Evolutionary conservation across 805 yeast genomes (phyloP).

Genomic region (Nakazawaea molendinolei): DNA sequence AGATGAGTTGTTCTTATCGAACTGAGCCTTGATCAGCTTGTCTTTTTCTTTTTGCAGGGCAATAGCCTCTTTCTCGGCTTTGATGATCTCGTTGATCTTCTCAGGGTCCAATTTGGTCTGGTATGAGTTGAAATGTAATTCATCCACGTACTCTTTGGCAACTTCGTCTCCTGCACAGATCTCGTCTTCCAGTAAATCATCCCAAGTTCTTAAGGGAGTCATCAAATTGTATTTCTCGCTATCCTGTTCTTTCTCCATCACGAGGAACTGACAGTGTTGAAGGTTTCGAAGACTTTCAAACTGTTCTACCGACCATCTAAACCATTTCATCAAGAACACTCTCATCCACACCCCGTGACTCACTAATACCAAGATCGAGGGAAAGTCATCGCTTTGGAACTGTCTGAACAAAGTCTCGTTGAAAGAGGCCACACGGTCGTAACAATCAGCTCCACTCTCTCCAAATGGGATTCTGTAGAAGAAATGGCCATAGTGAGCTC

Average conservation of each 20-base stretch:
- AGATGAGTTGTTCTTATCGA: constrained; percentile 15
- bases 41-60: constrained; percentile 38
- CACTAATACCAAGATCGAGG: constrained; percentile 77
- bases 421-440: constrained; percentile 84
- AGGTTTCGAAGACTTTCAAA: constrained; percentile 80
- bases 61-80: constrained; percentile 38
- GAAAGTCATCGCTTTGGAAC: constrained; percentile 61
- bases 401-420: constrained; percentile 83
- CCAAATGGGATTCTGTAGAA: constrained; percentile 91
- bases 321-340: constrained; percentile 92
- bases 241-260: constrained; percentile 57
- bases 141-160: constrained; percentile 19
- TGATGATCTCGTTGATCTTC: constrained; percentile 24
- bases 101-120: constrained; percentile 17
- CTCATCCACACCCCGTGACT: constrained; percentile 95
- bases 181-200: constrained; percentile 38
- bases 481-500: constrained; percentile 84
- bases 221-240: constrained; percentile 48
- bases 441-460: constrained; percentile 94
- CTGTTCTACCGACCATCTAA: constrained; percentile 84
- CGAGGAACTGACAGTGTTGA: constrained; percentile 76
- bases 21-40: constrained; percentile 32
- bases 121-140: constrained; percentile 18
- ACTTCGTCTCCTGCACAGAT: constrained; percentile 18
- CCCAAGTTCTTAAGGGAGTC: constrained; percentile 70